A percentile compares a stretch with the other conserved stretches of the same genome.
phyloP scores from a whole-genome alignment of 352 stramenopile species.

The Lagenidium sp. region DNA sequence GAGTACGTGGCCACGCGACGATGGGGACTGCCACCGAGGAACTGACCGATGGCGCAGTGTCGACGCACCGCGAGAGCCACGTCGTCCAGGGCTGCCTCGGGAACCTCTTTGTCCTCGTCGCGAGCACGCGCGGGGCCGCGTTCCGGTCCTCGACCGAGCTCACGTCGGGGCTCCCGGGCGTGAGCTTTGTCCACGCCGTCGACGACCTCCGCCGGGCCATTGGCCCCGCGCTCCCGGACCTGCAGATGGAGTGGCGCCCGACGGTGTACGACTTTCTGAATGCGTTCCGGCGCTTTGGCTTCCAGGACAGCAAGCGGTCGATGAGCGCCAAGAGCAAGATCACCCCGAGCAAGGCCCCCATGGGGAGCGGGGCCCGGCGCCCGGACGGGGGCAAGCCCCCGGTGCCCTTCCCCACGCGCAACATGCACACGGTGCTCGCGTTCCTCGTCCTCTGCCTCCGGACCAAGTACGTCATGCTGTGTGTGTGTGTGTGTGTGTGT shows the following conservation, averaged over 20 bases:
- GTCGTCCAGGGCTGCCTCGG: conserved; percentile 62
- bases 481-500: conserved; percentile 1
- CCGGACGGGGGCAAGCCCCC: conserved; percentile 6
- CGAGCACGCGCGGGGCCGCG: no score
- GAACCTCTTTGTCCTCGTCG: conserved; percentile 52
- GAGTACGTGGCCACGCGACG: conserved; percentile 28
- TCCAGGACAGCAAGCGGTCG: conserved; percentile 75
- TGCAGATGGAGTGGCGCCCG: conserved; percentile 64
- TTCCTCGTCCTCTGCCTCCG: conserved; percentile 70
- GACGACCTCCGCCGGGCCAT: conserved; percentile 37
- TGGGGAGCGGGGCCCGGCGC: background rate
- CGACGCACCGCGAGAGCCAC: conserved; percentile 52
- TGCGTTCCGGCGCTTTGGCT: conserved; percentile 68
- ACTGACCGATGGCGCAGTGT: conserved; percentile 30
- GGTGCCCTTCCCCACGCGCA: conserved; percentile 55
- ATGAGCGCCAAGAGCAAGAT: conserved; percentile 81
- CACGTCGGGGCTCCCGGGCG: conserved; percentile 35
- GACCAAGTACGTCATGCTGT: conserved; percentile 23
- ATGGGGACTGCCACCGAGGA: background rate
- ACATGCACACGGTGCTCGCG: conserved; percentile 76
- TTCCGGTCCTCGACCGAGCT: no score
- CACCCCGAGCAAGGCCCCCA: conserved; percentile 13
- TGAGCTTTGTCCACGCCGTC: conserved; percentile 36
- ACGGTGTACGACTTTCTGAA: conserved; percentile 72
- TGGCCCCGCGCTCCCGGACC: conserved; percentile 12